Percentiles rank a stretch among this genome's conserved stretches.
These are phyloP conservation scores for Ascochyta fabae DNA, from an alignment of 2,329 filamentous ascomycete genomes.

Conservation along the genomic window DNA sequence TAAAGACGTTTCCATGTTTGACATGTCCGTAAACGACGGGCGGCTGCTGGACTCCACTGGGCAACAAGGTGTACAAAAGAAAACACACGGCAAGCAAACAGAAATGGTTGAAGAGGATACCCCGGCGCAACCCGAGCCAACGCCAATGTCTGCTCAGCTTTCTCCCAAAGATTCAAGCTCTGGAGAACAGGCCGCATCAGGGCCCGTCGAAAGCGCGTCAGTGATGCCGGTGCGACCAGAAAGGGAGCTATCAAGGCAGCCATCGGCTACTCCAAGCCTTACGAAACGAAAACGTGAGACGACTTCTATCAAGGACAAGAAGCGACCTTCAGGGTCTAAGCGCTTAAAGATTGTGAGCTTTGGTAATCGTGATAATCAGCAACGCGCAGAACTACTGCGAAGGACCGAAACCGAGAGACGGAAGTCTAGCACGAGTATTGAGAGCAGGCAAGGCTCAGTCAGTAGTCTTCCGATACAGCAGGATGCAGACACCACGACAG, in stretches of 20 bases:
- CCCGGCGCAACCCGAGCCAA: conserved; percentile 13
- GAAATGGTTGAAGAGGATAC: background rate
- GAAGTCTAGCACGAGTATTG: conserved; percentile 22
- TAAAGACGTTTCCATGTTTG: background rate
- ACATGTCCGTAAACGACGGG: background rate
- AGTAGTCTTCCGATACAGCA: background rate
- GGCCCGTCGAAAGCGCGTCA: background rate
- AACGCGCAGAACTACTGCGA: conserved; percentile 23
- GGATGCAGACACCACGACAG: conserved; percentile 15
- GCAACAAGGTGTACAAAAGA: background rate
- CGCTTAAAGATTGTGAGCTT: conserved; percentile 34
- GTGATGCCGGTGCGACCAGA: background rate
- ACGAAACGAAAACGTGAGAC: conserved; percentile 33
- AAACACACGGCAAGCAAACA: background rate
- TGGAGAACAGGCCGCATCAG: background rate
- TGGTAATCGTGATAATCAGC: conserved; percentile 11
- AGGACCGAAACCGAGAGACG: conserved; percentile 19
- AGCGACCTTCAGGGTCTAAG: conserved; percentile 25
- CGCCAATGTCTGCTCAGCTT: conserved; percentile 20
- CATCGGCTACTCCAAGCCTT: conserved; percentile 1
- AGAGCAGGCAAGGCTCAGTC: conserved; percentile 10
- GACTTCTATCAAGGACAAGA: conserved; percentile 27
- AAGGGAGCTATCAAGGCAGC: background rate
- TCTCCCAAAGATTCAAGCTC: conserved; percentile 18
- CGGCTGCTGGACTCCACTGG: background rate